Base-by-base conservation (phyloP, 495 filamentous ascomycete species). In the Penicillium egyptiacum region DNA sequence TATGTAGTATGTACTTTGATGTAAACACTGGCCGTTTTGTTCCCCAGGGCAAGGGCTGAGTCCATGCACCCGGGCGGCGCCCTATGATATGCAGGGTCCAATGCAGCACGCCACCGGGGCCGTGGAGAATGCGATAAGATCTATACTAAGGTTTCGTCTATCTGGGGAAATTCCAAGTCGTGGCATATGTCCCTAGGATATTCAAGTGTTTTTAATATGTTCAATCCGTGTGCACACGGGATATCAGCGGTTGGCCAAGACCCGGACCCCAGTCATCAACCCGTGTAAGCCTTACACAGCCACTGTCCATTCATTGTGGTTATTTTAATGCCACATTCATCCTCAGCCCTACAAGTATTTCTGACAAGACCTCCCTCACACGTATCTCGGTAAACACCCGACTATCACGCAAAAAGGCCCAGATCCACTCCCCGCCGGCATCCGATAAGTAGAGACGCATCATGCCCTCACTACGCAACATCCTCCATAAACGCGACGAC, bases 401-500 rank as follows among this genome's bases (percentile, higher is more conserved):
- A 37, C 14, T 37, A 37, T n/a, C 33, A 37, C 28, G 46, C 9
- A 10, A 30, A 53, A 17, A 57, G 17, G 31, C 19, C 57, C 10
- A 30, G 20, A 45, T 28, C 52, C 40, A 53, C 50, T 28, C 35
- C 49, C 50, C 22, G 35, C 35, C 45, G 7, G 16, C n/a, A 48
- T 23, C 33, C 35, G 25, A 17, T 5, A 28, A 52, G 50, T 28
- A 39, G 16, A 40, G 28, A 4, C 35, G 35, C 65, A 79, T 55
- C 16, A 93, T 93, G 90, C 81, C 87, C 31, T 69, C 64, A 4
- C 70, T 93, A 54, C 83, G 83, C 69, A 84, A 90, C 57, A 76
- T 91, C 31, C 76, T 93, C 52, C 88, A 86, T 72, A 92, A 88
- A 75, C 87, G 87, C 69, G 81, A 89, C 39, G 83, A 82, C 55